Evolutionary conservation across 371 early-diverging fungal species (phyloP).

Genomic region (Mucor sp.): DNA sequence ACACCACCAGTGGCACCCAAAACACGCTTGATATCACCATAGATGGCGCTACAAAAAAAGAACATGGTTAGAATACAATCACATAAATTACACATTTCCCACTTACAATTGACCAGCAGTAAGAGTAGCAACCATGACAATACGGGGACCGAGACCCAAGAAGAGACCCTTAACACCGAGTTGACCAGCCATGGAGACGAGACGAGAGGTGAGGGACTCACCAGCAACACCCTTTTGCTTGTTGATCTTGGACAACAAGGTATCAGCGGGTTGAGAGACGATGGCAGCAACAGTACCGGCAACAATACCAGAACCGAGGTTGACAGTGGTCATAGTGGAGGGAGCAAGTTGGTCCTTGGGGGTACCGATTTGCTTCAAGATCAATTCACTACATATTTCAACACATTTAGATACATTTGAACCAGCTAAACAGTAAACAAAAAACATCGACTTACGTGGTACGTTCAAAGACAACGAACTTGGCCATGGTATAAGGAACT

Average conservation of each 20-base stretch:
- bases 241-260: constrained; percentile 68
- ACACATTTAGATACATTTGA: not conserved
- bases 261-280: constrained; percentile 64
- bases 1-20: constrained; percentile 70
- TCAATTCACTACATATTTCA: constrained; percentile 39
- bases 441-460: constrained; percentile 48
- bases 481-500: constrained; percentile 71
- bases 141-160: constrained; percentile 75
- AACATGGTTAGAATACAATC: not conserved
- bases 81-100: not conserved
- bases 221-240: constrained; percentile 68
- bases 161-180: constrained; percentile 68
- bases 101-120: constrained; percentile 71
- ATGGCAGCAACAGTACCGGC: constrained; percentile 64
- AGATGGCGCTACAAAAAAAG: constrained; percentile 44
- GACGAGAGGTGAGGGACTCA: constrained; percentile 59
- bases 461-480: constrained; percentile 61
- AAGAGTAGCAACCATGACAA: constrained; percentile 80
- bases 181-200: constrained; percentile 59
- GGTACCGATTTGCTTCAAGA: constrained; percentile 45
- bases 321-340: constrained; percentile 47
- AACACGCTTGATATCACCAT: constrained; percentile 71
- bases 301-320: constrained; percentile 56
- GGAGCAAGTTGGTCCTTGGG: constrained; percentile 60
- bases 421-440: not conserved